Conservation (phyloP, 140 eudicot genomes). For the Erigeron philadelphicus region DNA sequence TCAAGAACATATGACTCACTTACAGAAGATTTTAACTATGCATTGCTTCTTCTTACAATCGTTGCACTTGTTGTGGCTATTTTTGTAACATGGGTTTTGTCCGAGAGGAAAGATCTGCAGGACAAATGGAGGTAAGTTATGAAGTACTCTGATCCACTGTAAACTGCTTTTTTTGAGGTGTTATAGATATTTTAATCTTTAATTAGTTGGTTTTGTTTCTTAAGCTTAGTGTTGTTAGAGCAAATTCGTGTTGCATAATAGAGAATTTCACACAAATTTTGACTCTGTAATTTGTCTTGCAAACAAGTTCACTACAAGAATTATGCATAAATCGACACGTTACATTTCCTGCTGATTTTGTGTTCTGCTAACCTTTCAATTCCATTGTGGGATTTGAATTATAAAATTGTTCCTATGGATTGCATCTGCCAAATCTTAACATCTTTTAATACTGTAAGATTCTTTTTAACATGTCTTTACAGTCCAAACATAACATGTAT, state of each 20-base stretch:
- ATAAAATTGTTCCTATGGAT: no score
- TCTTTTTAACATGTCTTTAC: no score
- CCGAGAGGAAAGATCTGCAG: constrained; percentile 91
- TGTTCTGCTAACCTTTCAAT: no score
- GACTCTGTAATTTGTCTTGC: constrained; percentile 20
- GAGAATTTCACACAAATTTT: constrained; percentile 18
- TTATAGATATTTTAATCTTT: constrained; percentile 2
- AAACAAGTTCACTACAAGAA: constrained; percentile 1
- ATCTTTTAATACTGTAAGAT: no score
- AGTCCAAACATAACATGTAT: no score
- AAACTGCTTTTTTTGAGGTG: not conserved
- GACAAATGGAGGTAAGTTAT: constrained; percentile 80
- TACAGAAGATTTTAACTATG: constrained; percentile 95
- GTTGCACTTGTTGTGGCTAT: constrained; percentile 85
- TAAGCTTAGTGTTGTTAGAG: constrained; percentile 21
- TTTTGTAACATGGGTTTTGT: constrained; percentile 85
- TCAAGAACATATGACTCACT: constrained; percentile 94
- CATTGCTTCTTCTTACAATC: constrained; percentile 79
- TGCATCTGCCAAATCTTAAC: no score
- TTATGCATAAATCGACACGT: not conserved
- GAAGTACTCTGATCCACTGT: not conserved
- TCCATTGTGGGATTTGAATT: no score
- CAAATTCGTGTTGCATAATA: constrained; percentile 12
- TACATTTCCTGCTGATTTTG: no score
- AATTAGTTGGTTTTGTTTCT: not conserved